phyloP scores from a whole-genome alignment of 1,139 yeast species.

The Kodamaea sp. region DNA sequence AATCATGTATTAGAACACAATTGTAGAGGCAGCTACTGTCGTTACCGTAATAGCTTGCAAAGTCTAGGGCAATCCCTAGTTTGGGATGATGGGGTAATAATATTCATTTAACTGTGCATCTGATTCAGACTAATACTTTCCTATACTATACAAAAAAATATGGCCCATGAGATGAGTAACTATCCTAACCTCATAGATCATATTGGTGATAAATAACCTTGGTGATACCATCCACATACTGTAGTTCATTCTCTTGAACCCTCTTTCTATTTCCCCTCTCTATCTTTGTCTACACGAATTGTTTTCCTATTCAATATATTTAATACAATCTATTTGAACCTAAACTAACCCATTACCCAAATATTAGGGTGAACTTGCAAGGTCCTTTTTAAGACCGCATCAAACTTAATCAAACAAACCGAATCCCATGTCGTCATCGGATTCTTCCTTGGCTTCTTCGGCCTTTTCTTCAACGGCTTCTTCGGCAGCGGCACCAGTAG shows the following conservation, averaged over 20 bases:
- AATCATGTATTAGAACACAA: constrained; percentile 9
- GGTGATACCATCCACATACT: too few relatives aligned
- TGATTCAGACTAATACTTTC: too few relatives aligned
- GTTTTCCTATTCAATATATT: constrained; percentile 7
- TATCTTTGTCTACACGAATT: neutral
- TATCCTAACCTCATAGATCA: too few relatives aligned
- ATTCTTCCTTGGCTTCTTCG: constrained; percentile 59
- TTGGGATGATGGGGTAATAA: too few relatives aligned
- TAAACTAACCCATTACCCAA: constrained; percentile 7
- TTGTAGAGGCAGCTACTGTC: too few relatives aligned
- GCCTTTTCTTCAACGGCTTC: constrained; percentile 49
- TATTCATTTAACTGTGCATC: too few relatives aligned
- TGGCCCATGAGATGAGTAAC: too few relatives aligned
- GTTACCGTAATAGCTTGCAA: too few relatives aligned
- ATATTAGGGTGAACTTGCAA: constrained; percentile 6
- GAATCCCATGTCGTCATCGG: constrained; percentile 87
- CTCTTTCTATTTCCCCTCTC: neutral
- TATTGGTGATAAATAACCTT: too few relatives aligned
- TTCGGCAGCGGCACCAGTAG: constrained; percentile 59
- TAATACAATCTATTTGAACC: constrained; percentile 11
- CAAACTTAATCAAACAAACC: constrained; percentile 58
- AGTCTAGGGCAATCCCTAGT: too few relatives aligned
- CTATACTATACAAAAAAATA: too few relatives aligned
- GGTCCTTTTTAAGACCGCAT: constrained; percentile 8
- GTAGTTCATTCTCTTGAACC: too few relatives aligned